phyloP scores from a whole-genome alignment of 164 flowering plant species.

The Platanus orientalis region DNA sequence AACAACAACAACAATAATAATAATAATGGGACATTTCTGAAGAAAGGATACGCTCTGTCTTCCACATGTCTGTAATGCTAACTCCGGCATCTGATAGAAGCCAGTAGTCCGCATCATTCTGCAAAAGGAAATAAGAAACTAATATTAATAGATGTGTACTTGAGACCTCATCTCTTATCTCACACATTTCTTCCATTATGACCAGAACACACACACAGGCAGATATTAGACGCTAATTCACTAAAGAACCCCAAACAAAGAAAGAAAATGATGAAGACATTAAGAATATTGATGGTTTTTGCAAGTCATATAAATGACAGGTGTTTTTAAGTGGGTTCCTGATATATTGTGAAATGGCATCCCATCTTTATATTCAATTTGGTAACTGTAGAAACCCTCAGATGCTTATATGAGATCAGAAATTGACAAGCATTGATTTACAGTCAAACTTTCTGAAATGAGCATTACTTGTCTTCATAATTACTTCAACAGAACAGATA shows the following conservation, averaged over 20 bases:
- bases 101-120: constrained; percentile 91
- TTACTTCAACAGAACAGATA: no score
- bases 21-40: neutral
- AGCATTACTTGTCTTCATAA: no score
- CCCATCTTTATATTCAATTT: no score
- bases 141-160: neutral
- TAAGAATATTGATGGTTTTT: neutral
- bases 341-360: neutral
- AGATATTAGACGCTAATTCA: no score
- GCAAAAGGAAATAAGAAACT: constrained; percentile 17
- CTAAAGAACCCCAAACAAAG: neutral
- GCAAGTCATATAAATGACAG: neutral
- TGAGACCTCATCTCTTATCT: no score
- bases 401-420: no score
- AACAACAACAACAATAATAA: neutral
- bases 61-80: constrained; percentile 90
- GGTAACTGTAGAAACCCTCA: no score
- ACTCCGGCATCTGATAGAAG: constrained; percentile 69
- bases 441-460: no score
- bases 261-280: neutral
- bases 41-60: constrained; percentile 66
- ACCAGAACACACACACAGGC: neutral
- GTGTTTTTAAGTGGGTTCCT: neutral
- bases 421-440: no score
- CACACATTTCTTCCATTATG: neutral